Evolutionary conservation across 257 asterid genomes (phyloP).

Genomic region (Coffea eugenioides): DNA sequence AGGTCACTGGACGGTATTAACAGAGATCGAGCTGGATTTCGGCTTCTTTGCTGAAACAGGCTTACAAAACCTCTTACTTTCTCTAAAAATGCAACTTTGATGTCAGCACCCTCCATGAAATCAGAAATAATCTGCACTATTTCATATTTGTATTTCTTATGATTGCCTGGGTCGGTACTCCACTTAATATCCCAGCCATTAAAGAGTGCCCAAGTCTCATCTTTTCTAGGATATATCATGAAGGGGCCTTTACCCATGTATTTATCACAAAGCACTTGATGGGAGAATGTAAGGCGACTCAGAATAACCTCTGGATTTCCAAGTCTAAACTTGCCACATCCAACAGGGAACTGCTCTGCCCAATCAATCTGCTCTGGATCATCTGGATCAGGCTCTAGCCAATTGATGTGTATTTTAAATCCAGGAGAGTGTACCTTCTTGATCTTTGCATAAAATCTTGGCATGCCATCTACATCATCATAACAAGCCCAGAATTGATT

Average conservation of each 20-base stretch:
- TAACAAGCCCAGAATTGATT: constrained; percentile 85
- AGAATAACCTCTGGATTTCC: constrained; percentile 28
- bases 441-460: constrained; percentile 73
- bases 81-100: constrained; percentile 50
- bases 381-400: constrained; percentile 69
- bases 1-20: constrained; percentile 42
- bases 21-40: constrained; percentile 18
- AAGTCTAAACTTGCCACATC: constrained; percentile 61
- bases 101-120: constrained; percentile 42
- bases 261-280: constrained; percentile 37
- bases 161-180: constrained; percentile 40
- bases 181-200: constrained; percentile 65
- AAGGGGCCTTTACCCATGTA: constrained; percentile 42
- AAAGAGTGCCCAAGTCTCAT: constrained; percentile 83
- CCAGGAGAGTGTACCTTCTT: constrained; percentile 37
- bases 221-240: constrained; percentile 53
- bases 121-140: constrained; percentile 66
- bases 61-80: constrained; percentile 60
- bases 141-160: constrained; percentile 46
- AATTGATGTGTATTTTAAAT: constrained; percentile 46
- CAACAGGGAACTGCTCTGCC: constrained; percentile 52
- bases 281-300: constrained; percentile 46
- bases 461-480: constrained; percentile 64
- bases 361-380: constrained; percentile 32
- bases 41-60: constrained; percentile 48